Base-by-base conservation (phyloP, 2,329 filamentous ascomycete species). In the Elsinoe australis region DNA sequence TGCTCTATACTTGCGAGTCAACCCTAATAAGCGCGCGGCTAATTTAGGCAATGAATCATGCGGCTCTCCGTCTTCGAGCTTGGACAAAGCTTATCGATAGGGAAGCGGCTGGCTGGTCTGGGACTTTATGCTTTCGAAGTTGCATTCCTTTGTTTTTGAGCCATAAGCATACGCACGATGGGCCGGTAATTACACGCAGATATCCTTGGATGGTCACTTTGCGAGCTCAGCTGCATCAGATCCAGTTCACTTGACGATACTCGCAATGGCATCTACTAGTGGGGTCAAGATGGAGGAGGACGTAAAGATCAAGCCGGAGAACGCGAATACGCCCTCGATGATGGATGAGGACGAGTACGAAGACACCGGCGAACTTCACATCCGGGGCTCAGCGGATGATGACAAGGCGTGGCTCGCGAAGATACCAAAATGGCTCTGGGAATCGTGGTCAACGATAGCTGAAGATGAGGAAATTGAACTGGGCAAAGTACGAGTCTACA, bases 391-490 rank as follows among this genome's bases (percentile, higher is more conserved):
- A 4, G 46, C 24, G n/a, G 55, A 56, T 19, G 58, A 49, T 14
- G 44, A 50, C 10, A 21, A 45, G 22, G 55, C 59, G 22, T 94
- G 87, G 71, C 73, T 94, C 42, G 82, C 85, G 46, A 83, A 86
- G 54, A 73, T 94, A 34, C 87, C 88, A 15, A 80, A 80, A 54
- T 83, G 85, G 61, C 73, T 94, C 50, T 92, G 87, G 80, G 79
- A 90, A 56, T 76, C 82, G 35, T 94, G 88, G 85, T 69, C 71
- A 21, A 74, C 81, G 55, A 67, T 94, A 10, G 82, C 86, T 58
- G 85, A 90, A 53, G 83, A 94, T 56, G 82, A 83, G 49, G 84
- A 89, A 67, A 84, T 94, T 54, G 77, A 84, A 62, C 78, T 94
- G 54, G 87, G 87, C 35, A 90, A 80, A 22, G 72, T 94, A 59